phyloP scores from a whole-genome alignment of 306 rosid species.

The Gynostemma pentaphyllum region DNA sequence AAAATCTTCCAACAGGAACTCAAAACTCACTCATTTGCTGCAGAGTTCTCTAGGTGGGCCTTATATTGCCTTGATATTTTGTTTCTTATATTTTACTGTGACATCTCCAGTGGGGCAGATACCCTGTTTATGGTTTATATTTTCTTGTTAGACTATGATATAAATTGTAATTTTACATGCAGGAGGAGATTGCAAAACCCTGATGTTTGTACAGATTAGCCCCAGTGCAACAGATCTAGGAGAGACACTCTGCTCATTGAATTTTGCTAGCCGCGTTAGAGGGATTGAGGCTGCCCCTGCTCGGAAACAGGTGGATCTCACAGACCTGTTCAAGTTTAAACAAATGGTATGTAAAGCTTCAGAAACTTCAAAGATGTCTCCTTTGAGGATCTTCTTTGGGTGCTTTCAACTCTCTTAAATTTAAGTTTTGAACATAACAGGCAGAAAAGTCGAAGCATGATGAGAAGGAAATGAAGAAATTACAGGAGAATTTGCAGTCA shows the following conservation, averaged over 20 bases:
- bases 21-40: slow-evolving; percentile 88
- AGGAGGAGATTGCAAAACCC: slow-evolving; percentile 98
- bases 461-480: slow-evolving; percentile 79
- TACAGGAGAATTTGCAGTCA: slow-evolving; percentile 62
- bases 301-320: slow-evolving; percentile 77
- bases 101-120: neutral
- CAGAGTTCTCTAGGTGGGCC: slow-evolving; percentile 90
- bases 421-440: slow-evolving; percentile 27
- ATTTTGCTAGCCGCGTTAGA: slow-evolving; percentile 86
- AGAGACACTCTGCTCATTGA: slow-evolving; percentile 85
- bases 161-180: slow-evolving; percentile 21
- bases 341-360: slow-evolving; percentile 60
- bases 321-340: slow-evolving; percentile 75
- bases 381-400: neutral
- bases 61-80: slow-evolving; percentile 9
- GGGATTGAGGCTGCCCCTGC: slow-evolving; percentile 87
- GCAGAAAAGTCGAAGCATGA: slow-evolving; percentile 77
- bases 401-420: slow-evolving; percentile 1
- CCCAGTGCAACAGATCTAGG: slow-evolving; percentile 75
- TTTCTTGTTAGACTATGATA: neutral
- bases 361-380: neutral
- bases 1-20: slow-evolving; percentile 53
- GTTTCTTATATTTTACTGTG: neutral
- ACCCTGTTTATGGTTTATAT: neutral
- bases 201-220: slow-evolving; percentile 94